Percentiles rank a stretch among this genome's conserved stretches.
Evolutionary conservation across 2,329 filamentous ascomycete species (phyloP).

Genomic region (Thelonectria rubi): DNA sequence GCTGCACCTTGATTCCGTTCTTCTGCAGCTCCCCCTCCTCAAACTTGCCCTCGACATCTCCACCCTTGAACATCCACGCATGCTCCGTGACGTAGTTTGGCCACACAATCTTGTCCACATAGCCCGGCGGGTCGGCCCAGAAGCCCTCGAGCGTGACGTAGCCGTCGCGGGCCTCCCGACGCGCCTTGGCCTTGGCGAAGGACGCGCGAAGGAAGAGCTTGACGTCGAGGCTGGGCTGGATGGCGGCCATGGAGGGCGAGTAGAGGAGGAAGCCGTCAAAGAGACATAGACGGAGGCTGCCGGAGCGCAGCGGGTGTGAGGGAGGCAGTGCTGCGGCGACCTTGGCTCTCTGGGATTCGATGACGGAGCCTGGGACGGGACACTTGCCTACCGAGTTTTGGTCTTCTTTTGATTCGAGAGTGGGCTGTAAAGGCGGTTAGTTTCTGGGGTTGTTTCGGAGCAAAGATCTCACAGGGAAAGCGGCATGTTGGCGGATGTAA

Average conservation of each 20-base stretch:
- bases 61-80: slow-evolving; percentile 77
- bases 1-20: slow-evolving; percentile 60
- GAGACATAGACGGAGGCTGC: slow-evolving; percentile 67
- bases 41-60: slow-evolving; percentile 69
- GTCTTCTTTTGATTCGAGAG: slow-evolving; percentile 59
- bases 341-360: slow-evolving; percentile 56
- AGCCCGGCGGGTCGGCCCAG: slow-evolving; percentile 93
- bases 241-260: slow-evolving; percentile 62
- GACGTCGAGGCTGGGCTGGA: slow-evolving; percentile 73
- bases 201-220: slow-evolving; percentile 81
- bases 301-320: slow-evolving; percentile 49
- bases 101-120: slow-evolving; percentile 95
- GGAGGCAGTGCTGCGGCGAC: slow-evolving; percentile 59
- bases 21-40: slow-evolving; percentile 55
- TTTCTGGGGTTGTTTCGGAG: background rate
- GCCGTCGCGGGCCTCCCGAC: slow-evolving; percentile 74
- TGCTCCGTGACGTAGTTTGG: slow-evolving; percentile 89
- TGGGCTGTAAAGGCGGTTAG: slow-evolving; percentile 33
- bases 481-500: slow-evolving; percentile 75
- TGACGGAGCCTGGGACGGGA: slow-evolving; percentile 59
- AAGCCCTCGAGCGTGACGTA: slow-evolving; percentile 90
- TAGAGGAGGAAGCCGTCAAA: slow-evolving; percentile 92
- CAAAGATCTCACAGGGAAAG: slow-evolving; percentile 63
- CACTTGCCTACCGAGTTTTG: slow-evolving; percentile 67
- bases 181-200: slow-evolving; percentile 68